Base-by-base conservation (phyloP, 331 rosid species). In the Acacia pycnantha region DNA sequence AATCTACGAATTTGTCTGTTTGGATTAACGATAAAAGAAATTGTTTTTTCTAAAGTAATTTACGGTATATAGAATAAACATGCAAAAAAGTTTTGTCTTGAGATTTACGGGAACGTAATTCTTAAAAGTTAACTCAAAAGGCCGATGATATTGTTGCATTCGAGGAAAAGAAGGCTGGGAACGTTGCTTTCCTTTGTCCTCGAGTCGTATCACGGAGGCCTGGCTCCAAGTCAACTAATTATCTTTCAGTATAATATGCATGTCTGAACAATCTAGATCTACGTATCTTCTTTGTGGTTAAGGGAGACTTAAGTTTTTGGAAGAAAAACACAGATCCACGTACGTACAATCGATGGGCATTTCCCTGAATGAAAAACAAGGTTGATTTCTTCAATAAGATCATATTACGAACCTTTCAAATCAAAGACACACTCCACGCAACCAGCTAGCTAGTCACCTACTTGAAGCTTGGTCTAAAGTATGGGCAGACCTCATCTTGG, bases 371-470 rank as follows among this genome's bases (percentile, higher is more conserved):
- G 26, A 8, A n/a, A 56, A n/a, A 5, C 13, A 54, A 56, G 24
- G 29, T 59, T 59, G 10, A 43, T 43, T 43, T 22, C 66, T 24
- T 59, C 15, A 22, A 59, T 5, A 59, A 59, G 11, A 59, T 22
- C 66, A 24, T 12, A 15, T 74, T 21, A 48, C 9, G 4, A 12
- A 29, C 18, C 47, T 72, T 71, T 81, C 77, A 85, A 64, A 77
- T 84, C 79, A 84, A 56, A 79, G 78, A 50, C 70, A 50, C 70
- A 31, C 70, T 58, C 54, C 54, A 48, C 74, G 69, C 74, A 70
- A n/a, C 50, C 43, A 74, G 46, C 67, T 81, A 58, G 44, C 53
- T 81, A 69, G 41, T 78, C 84, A 67, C 62, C 53, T 46, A 59
- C 29, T 70, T 21, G 41, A 59, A 50, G 76, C 56, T 71, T 27